Conservation (phyloP, 2,329 filamentous ascomycete species). For the Fusarium sp. region DNA sequence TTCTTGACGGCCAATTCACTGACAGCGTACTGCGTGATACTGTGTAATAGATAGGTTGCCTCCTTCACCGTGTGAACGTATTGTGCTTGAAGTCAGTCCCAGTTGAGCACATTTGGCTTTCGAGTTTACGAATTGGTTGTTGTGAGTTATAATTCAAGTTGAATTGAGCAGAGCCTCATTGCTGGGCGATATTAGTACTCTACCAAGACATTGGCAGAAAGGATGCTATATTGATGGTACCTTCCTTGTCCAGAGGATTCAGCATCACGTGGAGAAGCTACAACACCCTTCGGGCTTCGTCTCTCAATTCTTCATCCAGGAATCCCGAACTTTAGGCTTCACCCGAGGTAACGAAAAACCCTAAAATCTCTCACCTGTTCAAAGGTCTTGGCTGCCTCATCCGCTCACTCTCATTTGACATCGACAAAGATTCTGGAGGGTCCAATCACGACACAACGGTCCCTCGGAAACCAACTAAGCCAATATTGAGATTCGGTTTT, state of each 20-base stretch:
- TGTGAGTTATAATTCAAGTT: conserved; percentile 2
- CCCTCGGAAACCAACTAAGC: not conserved
- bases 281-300: conserved; percentile 13
- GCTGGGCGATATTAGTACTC: conserved; percentile 1
- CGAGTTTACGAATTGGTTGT: not conserved
- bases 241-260: not conserved
- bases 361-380: not conserved
- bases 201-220: conserved; percentile 10
- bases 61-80: not conserved
- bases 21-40: conserved; percentile 7
- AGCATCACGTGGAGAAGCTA: conserved; percentile 5
- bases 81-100: too few species aligned
- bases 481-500: not conserved
- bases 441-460: conserved; percentile 5
- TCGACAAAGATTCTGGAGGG: not conserved
- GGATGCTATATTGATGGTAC: not conserved
- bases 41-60: conserved; percentile 16
- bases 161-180: conserved; percentile 35
- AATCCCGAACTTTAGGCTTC: not conserved
- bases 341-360: not conserved
- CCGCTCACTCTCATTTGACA: not conserved
- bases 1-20: conserved; percentile 21
- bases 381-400: not conserved
- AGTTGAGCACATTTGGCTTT: too few species aligned
- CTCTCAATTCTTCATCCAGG: conserved; percentile 11